Base-by-base conservation (phyloP, 2,329 filamentous ascomycete species). In the Ceratocystis cacaofunesta region DNA sequence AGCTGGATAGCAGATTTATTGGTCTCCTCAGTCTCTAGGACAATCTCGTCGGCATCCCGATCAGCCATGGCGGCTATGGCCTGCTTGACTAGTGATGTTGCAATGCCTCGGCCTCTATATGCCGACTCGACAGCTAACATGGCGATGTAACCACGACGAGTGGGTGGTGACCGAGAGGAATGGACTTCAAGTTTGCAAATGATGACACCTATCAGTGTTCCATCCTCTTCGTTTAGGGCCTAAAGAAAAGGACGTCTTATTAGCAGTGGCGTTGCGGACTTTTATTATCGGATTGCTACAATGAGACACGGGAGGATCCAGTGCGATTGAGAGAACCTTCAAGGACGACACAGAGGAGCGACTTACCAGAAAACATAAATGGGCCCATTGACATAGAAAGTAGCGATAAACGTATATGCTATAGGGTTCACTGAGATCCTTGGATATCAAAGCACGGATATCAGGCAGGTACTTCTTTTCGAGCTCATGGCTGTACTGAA, bases 391-490 rank as follows among this genome's bases (percentile, higher is more conserved):
- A 73, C 95, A 96, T 19, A 99, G 79, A 72, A 99, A 99, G 75
- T 99, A 99, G 41, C 94, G 86, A 75, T 97, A 99, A 67, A 99
- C 94, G 78, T 99, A 99, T 74, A 99, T 97, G 76, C 92, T 97
- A 75, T 99, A 99, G 1, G 94, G 94, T 75, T 99, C 94, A 70
- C 92, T 97, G 62, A 99, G 82, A 73, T 97, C 94, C 72, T 92
- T 95, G 57, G 92, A 94, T 72, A 99, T 99, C 72, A 99, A 78
- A 66, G 92, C 86, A 65, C 92, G 86, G 75, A 99, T 96, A 52
- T 90, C 85, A 44, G 91, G 85, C 52, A 99, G 85, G 73, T 94
- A 82, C 73, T 82, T 74, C 55, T 79, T 76, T 71, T 87, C 85
- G 22, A 86, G 76, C 8, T 74, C 74, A 72, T 86, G 83, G 66